phyloP scores from a whole-genome alignment of 148 eudicot genomes.

The Vaccinium darrowii region DNA sequence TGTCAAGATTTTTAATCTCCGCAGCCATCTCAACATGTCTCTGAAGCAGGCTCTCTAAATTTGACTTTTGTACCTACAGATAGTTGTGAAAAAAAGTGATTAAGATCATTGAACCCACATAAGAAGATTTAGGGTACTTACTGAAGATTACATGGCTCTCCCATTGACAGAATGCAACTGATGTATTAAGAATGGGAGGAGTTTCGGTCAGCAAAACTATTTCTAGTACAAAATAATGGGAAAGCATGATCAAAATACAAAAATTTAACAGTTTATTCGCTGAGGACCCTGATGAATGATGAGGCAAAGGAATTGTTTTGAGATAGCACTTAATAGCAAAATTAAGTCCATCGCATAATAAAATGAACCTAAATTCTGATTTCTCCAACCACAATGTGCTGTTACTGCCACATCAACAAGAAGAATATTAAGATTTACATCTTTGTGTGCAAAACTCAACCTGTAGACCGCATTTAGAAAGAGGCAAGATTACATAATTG shows the following conservation, averaged over 20 bases:
- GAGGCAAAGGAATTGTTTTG: neutral
- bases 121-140: neutral
- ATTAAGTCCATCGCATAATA: neutral
- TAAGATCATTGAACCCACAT: conserved; percentile 11
- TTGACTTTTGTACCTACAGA: conserved; percentile 77
- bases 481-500: neutral
- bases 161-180: neutral
- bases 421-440: neutral
- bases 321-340: neutral
- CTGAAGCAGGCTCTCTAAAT: conserved; percentile 86
- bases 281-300: neutral
- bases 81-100: neutral
- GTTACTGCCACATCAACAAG: neutral
- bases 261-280: neutral
- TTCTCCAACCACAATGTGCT: neutral
- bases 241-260: neutral
- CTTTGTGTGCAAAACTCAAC: neutral
- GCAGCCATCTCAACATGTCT: conserved; percentile 99
- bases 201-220: neutral
- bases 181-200: neutral
- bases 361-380: neutral
- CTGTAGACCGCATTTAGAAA: neutral
- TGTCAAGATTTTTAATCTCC: conserved; percentile 95
- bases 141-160: neutral
- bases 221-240: neutral